Evolutionary conservation across 306 rosid species (phyloP).

Genomic region (Trifolium fragiferum): DNA sequence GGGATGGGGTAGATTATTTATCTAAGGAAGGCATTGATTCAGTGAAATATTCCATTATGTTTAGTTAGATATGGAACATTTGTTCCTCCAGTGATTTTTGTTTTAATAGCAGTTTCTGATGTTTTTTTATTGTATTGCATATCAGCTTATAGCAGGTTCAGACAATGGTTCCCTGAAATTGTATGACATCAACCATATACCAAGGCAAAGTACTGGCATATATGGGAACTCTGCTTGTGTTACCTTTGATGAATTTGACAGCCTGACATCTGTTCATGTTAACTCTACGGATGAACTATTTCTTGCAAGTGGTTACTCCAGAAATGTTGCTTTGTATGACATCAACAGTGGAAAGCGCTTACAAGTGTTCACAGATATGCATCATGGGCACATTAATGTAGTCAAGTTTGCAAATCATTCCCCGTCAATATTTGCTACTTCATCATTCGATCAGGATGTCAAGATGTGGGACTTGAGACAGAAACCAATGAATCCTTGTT

Average conservation of each 20-base stretch:
- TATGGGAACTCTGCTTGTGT: conserved; percentile 53
- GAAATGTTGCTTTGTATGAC: conserved; percentile 84
- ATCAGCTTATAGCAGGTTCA: conserved; percentile 90
- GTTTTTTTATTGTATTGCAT: conserved; percentile 41
- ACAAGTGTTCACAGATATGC: conserved; percentile 80
- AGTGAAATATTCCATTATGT: conserved; percentile 28
- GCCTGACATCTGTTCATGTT: conserved; percentile 86
- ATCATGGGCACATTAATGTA: conserved; percentile 79
- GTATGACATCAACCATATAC: conserved; percentile 61
- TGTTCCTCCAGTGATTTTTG: conserved; percentile 30
- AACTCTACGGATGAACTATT: conserved; percentile 77
- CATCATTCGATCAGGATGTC: conserved; percentile 84
- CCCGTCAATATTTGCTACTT: conserved; percentile 78
- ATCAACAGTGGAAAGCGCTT: conserved; percentile 66
- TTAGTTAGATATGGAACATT: conserved; percentile 38
- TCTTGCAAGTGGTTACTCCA: conserved; percentile 89
- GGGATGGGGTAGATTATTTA: conserved; percentile 7
- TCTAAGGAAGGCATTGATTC: conserved; percentile 14
- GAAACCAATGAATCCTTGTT: conserved; percentile 69
- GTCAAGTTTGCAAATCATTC: conserved; percentile 85
- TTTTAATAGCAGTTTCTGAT: conserved; percentile 42
- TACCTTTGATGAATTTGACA: conserved; percentile 77
- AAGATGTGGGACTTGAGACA: conserved; percentile 95
- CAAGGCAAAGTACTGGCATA: conserved; percentile 46
- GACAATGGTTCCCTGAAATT: conserved; percentile 84